Evolutionary conservation across 1,139 yeast species (phyloP), one percentile per base, ranked within the genome.

Genomic region (Candida sp.): DNA sequence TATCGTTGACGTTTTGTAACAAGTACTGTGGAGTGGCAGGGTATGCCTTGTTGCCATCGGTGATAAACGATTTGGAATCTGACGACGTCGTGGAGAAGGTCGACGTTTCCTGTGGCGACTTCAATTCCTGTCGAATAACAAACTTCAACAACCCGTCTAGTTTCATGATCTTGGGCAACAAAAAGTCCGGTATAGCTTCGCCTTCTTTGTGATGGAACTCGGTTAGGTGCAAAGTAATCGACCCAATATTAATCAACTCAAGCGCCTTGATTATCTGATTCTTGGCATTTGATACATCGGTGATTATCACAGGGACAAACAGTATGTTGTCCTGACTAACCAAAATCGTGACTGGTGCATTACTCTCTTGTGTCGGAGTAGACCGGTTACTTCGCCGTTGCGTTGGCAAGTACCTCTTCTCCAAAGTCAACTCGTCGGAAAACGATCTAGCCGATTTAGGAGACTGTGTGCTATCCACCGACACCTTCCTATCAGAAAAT

Each of bases 201-300:
- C 97, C 97, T 43, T 83, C 82, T 3, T 74, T 75, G 46, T 85
- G 77, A 12, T 84, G 83, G 63, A 86, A 84, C 44, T 91, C 96
- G 0, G 96, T 89, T 55, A 91, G 68, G 60, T 87, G 92, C 44
- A 86, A 73, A 0, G 84, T 68, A 32, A 83, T 68, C 3, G 47
- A 42, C 0, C 81, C 81, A 5, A 69, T 66, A 9, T 75, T 71
- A 5, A 72, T 66, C 22, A 85, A 60, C 6, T 71, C 78, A 25
- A 85, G 63, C 3, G 70, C 70, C 1, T 69, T 64, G 1, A 76
- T 67, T 11, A 86, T 69, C 52, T 75, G 78, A 35, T 84, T 44
- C 30, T 56, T 63, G 12, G 63, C 66, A 3, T 69, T 72, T 0
- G 62, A 65, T 35, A 51, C 49, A 11, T 49, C 47, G 1, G 54